phyloP scores from a whole-genome alignment of 441 rosid genomes.

The Breynia disticha region DNA sequence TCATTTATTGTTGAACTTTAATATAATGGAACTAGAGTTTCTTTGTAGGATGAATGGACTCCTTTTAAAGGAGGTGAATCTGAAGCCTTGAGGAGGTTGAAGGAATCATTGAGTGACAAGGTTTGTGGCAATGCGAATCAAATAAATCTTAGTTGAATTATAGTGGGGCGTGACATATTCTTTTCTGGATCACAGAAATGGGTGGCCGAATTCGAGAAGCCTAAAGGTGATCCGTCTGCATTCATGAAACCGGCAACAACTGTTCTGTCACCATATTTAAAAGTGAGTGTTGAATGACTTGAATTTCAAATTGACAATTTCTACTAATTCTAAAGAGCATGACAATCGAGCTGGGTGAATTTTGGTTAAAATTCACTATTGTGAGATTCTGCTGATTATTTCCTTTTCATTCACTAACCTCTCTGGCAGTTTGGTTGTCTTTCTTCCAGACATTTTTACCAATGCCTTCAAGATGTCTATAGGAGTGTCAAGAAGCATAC shows the following conservation, averaged over 20 bases:
- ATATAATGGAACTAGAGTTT: not conserved
- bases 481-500: conserved; percentile 55
- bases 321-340: not conserved
- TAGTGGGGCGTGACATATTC: conserved; percentile 1
- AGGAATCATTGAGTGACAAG: conserved; percentile 52
- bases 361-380: conserved; percentile 1
- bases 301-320: not conserved
- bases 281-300: conserved; percentile 40
- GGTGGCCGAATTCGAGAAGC: conserved; percentile 96
- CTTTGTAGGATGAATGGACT: conserved; percentile 45
- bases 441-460: conserved; percentile 91
- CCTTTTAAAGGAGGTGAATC: conserved; percentile 92
- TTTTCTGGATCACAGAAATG: conserved; percentile 42
- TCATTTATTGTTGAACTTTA: not conserved
- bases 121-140: conserved; percentile 19
- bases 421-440: conserved; percentile 90
- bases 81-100: conserved; percentile 60
- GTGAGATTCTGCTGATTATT: not conserved
- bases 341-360: not conserved
- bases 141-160: not conserved
- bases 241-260: conserved; percentile 80
- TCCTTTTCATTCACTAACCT: conserved; percentile 9
- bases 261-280: conserved; percentile 85
- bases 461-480: conserved; percentile 58
- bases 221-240: conserved; percentile 92